Evolutionary conservation across 2,329 filamentous ascomycete genomes (phyloP).

Genomic region (Apiospora saccharicola): DNA sequence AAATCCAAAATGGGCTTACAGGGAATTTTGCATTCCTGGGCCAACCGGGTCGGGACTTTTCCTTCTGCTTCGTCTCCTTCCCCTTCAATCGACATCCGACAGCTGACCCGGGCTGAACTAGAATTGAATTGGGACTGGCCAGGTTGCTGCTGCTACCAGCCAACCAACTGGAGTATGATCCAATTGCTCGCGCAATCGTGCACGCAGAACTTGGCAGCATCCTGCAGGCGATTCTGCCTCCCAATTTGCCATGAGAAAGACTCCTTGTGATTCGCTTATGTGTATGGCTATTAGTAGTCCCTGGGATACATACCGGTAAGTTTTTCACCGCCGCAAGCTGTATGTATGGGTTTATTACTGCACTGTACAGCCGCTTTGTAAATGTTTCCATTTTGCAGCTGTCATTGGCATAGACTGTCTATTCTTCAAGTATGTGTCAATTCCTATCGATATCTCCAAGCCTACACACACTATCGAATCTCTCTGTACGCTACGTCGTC

Average conservation of each 20-base stretch:
- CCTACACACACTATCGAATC: background rate
- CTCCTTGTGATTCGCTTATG: background rate
- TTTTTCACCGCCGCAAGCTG: background rate
- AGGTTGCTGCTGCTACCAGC: background rate
- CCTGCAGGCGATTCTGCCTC: background rate
- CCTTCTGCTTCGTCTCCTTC: background rate
- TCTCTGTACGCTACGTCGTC: too few species aligned
- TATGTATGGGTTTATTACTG: background rate
- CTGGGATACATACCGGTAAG: background rate
- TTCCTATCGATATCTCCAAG: background rate
- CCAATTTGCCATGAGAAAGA: background rate
- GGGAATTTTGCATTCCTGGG: slow-evolving; percentile 23
- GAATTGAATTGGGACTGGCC: slow-evolving; percentile 3
- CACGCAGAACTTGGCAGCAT: slow-evolving; percentile 1
- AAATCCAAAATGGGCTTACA: background rate
- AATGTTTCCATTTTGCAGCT: background rate
- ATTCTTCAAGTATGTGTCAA: too few species aligned
- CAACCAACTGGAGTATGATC: background rate
- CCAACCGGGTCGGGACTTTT: slow-evolving; percentile 12
- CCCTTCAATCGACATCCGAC: background rate
- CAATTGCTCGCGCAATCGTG: background rate
- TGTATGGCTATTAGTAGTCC: background rate
- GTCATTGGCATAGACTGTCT: background rate
- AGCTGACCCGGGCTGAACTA: slow-evolving; percentile 1
- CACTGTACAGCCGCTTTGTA: background rate